phyloP scores from a whole-genome alignment of 1,284 basidiomycete species.

The Hymenochaete sp. region DNA sequence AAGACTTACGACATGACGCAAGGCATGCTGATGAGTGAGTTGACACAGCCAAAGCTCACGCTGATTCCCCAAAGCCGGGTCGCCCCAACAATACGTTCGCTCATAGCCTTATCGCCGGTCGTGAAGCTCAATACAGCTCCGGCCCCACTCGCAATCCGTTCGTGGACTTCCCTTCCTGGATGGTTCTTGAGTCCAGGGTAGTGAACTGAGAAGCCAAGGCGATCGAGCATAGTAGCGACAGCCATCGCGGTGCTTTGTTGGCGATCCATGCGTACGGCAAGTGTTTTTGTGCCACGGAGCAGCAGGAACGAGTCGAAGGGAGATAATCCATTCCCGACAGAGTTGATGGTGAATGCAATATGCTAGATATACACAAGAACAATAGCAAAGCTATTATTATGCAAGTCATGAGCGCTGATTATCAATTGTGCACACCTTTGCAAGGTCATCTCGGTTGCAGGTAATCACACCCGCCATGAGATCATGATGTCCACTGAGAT shows the following conservation, averaged over 20 bases:
- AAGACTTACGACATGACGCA: conserved; percentile 94
- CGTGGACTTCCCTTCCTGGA: conserved; percentile 81
- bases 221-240: conserved; percentile 83
- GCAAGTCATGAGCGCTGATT: neutral
- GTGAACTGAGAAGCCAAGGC: conserved; percentile 86
- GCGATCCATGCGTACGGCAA: conserved; percentile 93
- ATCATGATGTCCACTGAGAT: conserved; percentile 96
- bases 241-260: conserved; percentile 80
- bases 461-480: conserved; percentile 96
- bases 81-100: conserved; percentile 88
- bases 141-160: conserved; percentile 80
- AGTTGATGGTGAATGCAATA: conserved; percentile 89
- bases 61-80: conserved; percentile 96
- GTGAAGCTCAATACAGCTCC: conserved; percentile 95
- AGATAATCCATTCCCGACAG: conserved; percentile 94
- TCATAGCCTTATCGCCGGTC: conserved; percentile 85
- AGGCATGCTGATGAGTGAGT: conserved; percentile 98
- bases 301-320: conserved; percentile 97
- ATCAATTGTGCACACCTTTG: conserved; percentile 47
- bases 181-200: conserved; percentile 88
- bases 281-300: conserved; percentile 92
- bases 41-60: conserved; percentile 97
- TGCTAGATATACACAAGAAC: conserved; percentile 36
- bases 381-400: neutral
- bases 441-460: conserved; percentile 86